Evolutionary conservation across 1,139 yeast species (phyloP), one percentile per base, ranked within the genome.

Genomic region (Saccharomyces pastorianus): DNA sequence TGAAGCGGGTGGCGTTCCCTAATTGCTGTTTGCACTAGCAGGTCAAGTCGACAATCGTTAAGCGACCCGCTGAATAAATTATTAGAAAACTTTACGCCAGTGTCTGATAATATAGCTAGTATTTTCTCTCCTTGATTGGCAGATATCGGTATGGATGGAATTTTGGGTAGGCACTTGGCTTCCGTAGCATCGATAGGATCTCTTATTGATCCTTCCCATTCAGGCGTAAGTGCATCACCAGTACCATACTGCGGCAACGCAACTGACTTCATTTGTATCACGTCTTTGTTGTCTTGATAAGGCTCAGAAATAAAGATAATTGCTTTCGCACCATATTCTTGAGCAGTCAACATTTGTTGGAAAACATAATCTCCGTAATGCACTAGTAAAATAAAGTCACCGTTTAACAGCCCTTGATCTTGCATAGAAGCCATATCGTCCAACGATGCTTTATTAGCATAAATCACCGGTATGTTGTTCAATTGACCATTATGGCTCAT

Each of bases 151-250:
- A 88, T 74, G 2, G 86, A 77, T 0, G 96, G 96, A 6, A 91
- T 81, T 44, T 80, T 78, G 0, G 96, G 86, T 50, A 79, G 73
- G 14, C 72, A 72, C 0, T 88, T 81, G 27, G 79, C 74, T 8
- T 74, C 71, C 73, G 82, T 73, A 20, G 72, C 75, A 4, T 67
- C 62, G 26, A 34, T 46, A 3, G 34, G 13, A 32, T 64, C 67
- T 20, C 66, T 58, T 5, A 64, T 55, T 8, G 74, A 71, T 1
- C 85, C 73, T 1, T 85, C 74, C 86, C 88, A 85, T 0, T 95
- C 96, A 0, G 96, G 95, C 13, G 46, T 80, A 32, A 88, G 69
- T 4, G 89, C 79, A 67, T 89, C 95, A 4, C 98, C 98, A 0
- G 93, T 82, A 55, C 81, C 79, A 55, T 75, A 72, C 55, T 88